Percentiles rank a stretch among this genome's conserved stretches.
Evolutionary conservation across 139 green algal species (phyloP).

Genomic region (Chlorella sp.): DNA sequence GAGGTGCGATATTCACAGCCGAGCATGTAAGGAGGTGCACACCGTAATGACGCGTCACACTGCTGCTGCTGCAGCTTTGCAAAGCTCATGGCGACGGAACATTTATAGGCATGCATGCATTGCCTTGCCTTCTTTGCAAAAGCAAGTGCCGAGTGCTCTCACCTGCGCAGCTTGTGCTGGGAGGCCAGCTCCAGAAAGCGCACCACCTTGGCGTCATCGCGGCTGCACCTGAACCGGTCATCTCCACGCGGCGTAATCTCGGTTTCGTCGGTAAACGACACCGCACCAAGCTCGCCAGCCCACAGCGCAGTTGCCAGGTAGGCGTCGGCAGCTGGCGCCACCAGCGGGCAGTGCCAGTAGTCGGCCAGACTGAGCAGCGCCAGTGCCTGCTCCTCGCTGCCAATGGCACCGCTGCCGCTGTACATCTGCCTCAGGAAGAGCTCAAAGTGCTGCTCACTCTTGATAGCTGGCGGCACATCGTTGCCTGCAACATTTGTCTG

Average conservation of each 20-base stretch:
- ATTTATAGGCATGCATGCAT: too few species aligned
- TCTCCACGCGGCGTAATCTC: neutral
- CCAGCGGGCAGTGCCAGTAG: neutral
- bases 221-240: neutral
- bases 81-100: neutral
- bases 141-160: neutral
- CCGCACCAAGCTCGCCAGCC: neutral
- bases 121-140: neutral
- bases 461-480: neutral
- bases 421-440: neutral
- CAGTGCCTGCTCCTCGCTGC: neutral
- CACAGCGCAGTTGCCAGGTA: neutral
- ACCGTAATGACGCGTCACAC: neutral
- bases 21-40: neutral
- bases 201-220: neutral
- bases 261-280: too few species aligned
- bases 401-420: neutral
- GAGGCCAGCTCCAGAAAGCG: neutral
- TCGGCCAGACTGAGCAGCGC: neutral
- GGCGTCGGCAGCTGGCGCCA: neutral
- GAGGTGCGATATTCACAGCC: too few species aligned
- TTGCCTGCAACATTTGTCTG: neutral
- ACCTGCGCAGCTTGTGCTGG: neutral
- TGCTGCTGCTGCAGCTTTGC: neutral
- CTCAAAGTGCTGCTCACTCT: neutral